Evolutionary conservation across 495 filamentous ascomycete genomes (phyloP).

Genomic region (Penicillium chermesinum): DNA sequence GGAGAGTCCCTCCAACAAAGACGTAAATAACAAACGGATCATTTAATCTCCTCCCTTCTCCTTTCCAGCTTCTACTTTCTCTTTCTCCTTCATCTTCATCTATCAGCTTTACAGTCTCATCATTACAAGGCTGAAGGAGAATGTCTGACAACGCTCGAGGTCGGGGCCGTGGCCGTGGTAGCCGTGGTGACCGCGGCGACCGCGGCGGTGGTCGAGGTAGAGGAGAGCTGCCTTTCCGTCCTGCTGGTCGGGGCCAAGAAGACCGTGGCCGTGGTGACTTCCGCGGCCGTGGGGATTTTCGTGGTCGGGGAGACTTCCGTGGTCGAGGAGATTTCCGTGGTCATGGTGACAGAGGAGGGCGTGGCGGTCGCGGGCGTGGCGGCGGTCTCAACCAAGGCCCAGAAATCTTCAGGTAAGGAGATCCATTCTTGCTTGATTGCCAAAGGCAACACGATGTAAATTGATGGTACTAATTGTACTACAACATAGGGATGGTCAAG

Average conservation of each 20-base stretch:
- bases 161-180: slow-evolving; percentile 19
- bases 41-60: too few species aligned
- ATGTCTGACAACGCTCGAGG: too few species aligned
- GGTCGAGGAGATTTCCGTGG: slow-evolving; percentile 1
- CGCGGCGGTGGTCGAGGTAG: not conserved
- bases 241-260: not conserved
- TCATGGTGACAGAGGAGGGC: slow-evolving; percentile 5
- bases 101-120: too few species aligned
- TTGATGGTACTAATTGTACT: not conserved
- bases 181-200: slow-evolving; percentile 13
- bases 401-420: slow-evolving; percentile 24
- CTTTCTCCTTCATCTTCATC: too few species aligned
- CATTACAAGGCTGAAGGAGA: too few species aligned
- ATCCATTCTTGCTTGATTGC: not conserved
- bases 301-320: slow-evolving; percentile 8
- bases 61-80: too few species aligned
- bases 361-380: slow-evolving; percentile 4
- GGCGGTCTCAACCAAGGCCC: slow-evolving; percentile 22
- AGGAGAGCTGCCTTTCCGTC: not conserved
- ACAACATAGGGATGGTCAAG: slow-evolving; percentile 16
- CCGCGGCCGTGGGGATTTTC: slow-evolving; percentile 11
- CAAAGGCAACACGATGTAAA: not conserved
- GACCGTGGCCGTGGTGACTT: slow-evolving; percentile 6
- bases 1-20: too few species aligned
- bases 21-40: too few species aligned